These are phyloP conservation scores for Cornus kousa DNA, from an alignment of 148 eudicot genomes.

Conservation along the genomic window DNA sequence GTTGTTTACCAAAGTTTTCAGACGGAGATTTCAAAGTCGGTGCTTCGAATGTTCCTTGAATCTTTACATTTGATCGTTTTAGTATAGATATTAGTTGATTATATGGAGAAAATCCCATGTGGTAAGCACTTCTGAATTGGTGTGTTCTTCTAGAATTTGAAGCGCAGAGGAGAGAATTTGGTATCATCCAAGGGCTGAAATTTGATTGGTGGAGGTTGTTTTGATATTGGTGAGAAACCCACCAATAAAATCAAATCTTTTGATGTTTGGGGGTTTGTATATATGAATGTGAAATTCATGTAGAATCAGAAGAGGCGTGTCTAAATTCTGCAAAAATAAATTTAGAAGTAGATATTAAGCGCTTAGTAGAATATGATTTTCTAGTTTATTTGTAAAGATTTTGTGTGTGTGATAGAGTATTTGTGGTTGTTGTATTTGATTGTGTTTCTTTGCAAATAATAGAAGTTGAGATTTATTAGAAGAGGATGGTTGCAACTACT, in stretches of 20 bases:
- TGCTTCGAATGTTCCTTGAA: neutral
- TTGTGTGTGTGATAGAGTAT: neutral
- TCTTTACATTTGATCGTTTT: neutral
- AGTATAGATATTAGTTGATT: neutral
- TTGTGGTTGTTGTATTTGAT: conserved; percentile 1
- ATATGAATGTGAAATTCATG: neutral
- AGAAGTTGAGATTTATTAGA: conserved; percentile 9
- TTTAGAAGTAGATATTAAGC: neutral
- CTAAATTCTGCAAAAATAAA: neutral
- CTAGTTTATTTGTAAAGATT: neutral
- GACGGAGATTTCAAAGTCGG: conserved; percentile 14
- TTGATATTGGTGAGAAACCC: conserved; percentile 5
- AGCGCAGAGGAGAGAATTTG: neutral
- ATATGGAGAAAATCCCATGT: neutral
- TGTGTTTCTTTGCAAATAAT: conserved; percentile 4
- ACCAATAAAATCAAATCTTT: neutral
- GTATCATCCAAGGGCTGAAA: neutral
- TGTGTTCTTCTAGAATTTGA: neutral
- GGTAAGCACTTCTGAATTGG: neutral
- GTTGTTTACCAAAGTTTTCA: conserved; percentile 14
- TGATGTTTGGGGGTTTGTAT: conserved; percentile 3
- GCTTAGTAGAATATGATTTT: neutral
- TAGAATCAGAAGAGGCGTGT: conserved; percentile 13
- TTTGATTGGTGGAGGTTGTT: conserved; percentile 5
- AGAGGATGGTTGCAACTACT: conserved; percentile 42